Evolutionary conservation across 2,329 filamentous ascomycete species (phyloP), one percentile per base, ranked within the genome.

Genomic region (Cercospora sp.): DNA sequence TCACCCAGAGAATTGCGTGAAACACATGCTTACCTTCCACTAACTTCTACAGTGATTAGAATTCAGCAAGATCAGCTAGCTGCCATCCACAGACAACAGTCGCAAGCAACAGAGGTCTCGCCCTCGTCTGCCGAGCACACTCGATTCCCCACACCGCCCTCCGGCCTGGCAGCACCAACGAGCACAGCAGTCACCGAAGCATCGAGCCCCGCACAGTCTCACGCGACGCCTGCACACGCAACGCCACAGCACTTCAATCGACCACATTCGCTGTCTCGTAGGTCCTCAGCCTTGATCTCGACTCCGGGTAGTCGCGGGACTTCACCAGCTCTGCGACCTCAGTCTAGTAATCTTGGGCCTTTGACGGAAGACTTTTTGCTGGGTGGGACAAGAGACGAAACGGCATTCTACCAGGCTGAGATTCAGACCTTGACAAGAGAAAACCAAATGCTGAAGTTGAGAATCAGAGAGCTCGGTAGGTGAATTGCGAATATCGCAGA

Each of bases 391-490:
- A 63, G 91, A 18, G 91, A 93, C 74, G 91, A 94, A 77, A 89
- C 86, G 71, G 89, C 90, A 0, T 93, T 93, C 77, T 94, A 94
- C 75, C 91, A 93, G 78, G 91, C 91, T 4, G 91, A 94, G 80
- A 92, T 91, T 1, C 90, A 92, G 79, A 93, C 88, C 81, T 80
- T 94, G 74, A 86, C 89, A 24, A 85, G 91, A 28, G 91, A 94
- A 81, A 94, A 94, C 73, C 91, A 94, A 79, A 93, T 94, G 91
- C 82, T 94, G 62, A 88, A 90, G 69, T 85, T 89, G 77, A 85
- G 91, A 60, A 91, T 93, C 68, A 85, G 89, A 40, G 91, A 93
- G 74, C 81, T 93, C 21, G 30, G 51, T 61, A 10, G 49, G 62
- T 59, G n/a, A 26, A 10, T 53, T 13, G 24, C 26, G 18, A 21